Conservation (phyloP, 1,284 basidiomycete genomes). For the Rhodotorula sp. region DNA sequence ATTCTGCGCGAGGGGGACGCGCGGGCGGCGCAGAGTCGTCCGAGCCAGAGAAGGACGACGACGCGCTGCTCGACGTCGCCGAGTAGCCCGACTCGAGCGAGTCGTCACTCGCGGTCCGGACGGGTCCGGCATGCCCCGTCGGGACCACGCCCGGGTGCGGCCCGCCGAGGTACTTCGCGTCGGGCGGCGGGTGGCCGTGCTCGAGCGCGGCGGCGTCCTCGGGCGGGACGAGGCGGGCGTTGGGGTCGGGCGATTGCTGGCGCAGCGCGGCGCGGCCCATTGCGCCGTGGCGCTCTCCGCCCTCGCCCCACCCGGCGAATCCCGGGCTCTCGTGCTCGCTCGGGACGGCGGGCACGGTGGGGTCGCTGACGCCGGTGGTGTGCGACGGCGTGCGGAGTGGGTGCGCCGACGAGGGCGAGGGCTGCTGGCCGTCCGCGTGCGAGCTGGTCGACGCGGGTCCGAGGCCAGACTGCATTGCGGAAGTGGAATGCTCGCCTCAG, state of each 20-base stretch:
- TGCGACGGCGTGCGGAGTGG: background rate
- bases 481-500: no score
- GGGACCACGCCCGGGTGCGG: no score
- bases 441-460: no score
- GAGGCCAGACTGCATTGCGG: no score
- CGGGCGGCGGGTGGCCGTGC: no score
- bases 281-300: conserved; percentile 27
- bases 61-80: background rate
- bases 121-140: no score
- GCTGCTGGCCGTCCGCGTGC: no score
- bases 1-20: background rate
- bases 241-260: background rate
- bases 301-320: conserved; percentile 23
- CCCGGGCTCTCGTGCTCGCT: background rate
- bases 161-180: no score
- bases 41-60: background rate
- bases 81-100: background rate
- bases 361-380: background rate
- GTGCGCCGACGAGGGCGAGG: no score
- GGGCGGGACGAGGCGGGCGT: background rate
- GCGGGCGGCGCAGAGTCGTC: background rate
- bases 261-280: conserved; percentile 26
- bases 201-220: no score
- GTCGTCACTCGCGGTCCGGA: no score
- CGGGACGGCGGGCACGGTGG: background rate